Percentiles rank a stretch among this genome's conserved stretches.
Conservation (phyloP, 768 basidiomycete species). For the Lactarius akahatsu region DNA sequence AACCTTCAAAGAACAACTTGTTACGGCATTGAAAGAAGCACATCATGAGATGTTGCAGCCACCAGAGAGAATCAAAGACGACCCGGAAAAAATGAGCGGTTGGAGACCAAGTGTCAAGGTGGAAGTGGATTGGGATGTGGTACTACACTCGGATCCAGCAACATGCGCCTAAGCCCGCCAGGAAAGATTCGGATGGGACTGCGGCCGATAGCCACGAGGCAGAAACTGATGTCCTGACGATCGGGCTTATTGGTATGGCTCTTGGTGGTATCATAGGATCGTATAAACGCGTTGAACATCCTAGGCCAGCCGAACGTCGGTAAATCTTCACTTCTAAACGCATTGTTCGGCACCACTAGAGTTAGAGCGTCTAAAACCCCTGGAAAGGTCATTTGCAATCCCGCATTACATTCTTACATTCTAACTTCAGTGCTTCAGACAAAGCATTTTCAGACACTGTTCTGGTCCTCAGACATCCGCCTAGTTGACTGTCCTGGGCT, state of each 20-base stretch:
- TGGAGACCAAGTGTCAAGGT: constrained; percentile 69
- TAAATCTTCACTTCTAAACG: constrained; percentile 90
- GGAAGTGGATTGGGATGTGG: constrained; percentile 72
- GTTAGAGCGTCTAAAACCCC: constrained; percentile 85
- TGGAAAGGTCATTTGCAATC: constrained; percentile 59
- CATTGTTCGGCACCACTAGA: constrained; percentile 74
- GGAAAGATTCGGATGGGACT: constrained; percentile 27
- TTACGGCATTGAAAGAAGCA: constrained; percentile 60
- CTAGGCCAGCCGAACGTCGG: constrained; percentile 94
- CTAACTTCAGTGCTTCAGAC: constrained; percentile 49
- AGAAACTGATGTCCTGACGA: constrained; percentile 63
- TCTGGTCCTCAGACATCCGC: constrained; percentile 81
- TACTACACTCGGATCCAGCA: constrained; percentile 44
- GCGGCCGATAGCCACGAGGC: constrained; percentile 17
- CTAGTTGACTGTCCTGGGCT: constrained; percentile 96
- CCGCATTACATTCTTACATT: not conserved
- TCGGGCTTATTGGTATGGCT: constrained; percentile 72
- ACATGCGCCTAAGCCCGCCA: constrained; percentile 18
- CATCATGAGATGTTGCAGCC: constrained; percentile 69
- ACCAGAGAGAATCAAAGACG: constrained; percentile 52
- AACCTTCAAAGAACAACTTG: constrained; percentile 59
- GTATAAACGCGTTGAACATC: not conserved
- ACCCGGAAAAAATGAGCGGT: constrained; percentile 48
- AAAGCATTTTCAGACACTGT: constrained; percentile 94
- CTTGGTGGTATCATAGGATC: not conserved